Base-by-base conservation (phyloP, 495 filamentous ascomycete genomes). In the Margaritispora aquatica region DNA sequence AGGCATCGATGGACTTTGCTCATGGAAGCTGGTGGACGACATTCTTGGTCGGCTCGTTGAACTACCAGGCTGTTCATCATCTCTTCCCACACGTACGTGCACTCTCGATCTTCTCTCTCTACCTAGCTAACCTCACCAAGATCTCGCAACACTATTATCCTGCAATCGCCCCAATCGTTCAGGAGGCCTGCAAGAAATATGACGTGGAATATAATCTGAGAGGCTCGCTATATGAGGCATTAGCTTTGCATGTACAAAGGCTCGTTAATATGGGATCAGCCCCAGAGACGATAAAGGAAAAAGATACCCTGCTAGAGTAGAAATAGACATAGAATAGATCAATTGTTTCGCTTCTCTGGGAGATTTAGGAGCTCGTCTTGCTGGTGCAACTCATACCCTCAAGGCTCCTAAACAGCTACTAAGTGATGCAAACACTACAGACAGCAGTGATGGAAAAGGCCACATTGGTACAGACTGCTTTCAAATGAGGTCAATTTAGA, bases 21-120 rank as follows among this genome's bases (percentile, higher is more conserved):
- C 53, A 55, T 21, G 53, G 53, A 20, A 44, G 34, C 24, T 55
- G 23, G 23, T 55, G 53, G 53, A 44, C 34, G 3, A 55, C 53
- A 2, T 55, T 55, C 34, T 44, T 55, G 19, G 19, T 20, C 19
- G 53, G 53, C 19, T 41, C 29, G 5, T 44, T 55, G 29, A 55
- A 55, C 19, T 55, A 55, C 34, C 53, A 55, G 34, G 53, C 53
- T 23, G 53, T 55, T n/a, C 53, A 55, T 44, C 53, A 55, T 44
- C 21, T 55, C 3, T 55, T 55, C 19, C 53, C 53, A 44, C 34
- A 44, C 20, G 53, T 55, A 38, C 10, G 53, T 44, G 23, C 5
- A 5, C 13, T 5, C 17, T 50, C 20, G 5, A 3, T 4, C 4
- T 23, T 23, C 11, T 23, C n/a, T 23, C 2, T 5, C 2, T 19